A percentile compares a stretch with the other conserved stretches of the same genome.
Conservation (phyloP, 306 rosid genomes). For the Luffa aegyptiaca region DNA sequence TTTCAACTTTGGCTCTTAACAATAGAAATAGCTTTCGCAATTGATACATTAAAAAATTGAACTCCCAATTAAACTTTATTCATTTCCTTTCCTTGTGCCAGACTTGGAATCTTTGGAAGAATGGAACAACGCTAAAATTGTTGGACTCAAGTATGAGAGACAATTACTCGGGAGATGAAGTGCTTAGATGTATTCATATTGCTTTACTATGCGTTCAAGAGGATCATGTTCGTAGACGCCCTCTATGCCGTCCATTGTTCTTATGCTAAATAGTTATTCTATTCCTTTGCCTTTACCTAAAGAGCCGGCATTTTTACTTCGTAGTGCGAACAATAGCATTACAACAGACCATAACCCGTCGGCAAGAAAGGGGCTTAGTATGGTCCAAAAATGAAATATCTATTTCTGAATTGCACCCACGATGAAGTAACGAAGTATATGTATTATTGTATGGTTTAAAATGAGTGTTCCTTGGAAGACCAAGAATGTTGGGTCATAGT, state of each 20-base stretch:
- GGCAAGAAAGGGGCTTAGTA: background rate
- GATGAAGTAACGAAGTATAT: background rate
- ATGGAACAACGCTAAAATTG: background rate
- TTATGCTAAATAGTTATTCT: constrained; percentile 9
- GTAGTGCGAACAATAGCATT: background rate
- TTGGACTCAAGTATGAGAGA: constrained; percentile 12
- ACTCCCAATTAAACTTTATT: too few relatives aligned
- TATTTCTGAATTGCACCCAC: background rate
- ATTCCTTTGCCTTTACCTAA: background rate
- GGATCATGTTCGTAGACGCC: constrained; percentile 18
- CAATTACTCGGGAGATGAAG: constrained; percentile 13
- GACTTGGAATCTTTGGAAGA: constrained; percentile 27
- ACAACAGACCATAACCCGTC: background rate
- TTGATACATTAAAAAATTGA: background rate
- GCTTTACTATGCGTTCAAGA: constrained; percentile 22
- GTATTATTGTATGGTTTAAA: too few relatives aligned
- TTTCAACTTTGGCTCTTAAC: background rate
- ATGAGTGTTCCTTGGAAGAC: too few relatives aligned
- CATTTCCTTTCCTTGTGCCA: background rate
- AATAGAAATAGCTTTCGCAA: background rate
- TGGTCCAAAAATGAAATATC: background rate
- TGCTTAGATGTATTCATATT: constrained; percentile 20
- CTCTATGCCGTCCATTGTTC: constrained; percentile 17
- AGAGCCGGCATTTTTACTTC: background rate
- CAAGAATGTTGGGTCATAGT: too few relatives aligned